Base-by-base conservation (phyloP, 169 alveolate species). In the Amoebophrya sp. region DNA sequence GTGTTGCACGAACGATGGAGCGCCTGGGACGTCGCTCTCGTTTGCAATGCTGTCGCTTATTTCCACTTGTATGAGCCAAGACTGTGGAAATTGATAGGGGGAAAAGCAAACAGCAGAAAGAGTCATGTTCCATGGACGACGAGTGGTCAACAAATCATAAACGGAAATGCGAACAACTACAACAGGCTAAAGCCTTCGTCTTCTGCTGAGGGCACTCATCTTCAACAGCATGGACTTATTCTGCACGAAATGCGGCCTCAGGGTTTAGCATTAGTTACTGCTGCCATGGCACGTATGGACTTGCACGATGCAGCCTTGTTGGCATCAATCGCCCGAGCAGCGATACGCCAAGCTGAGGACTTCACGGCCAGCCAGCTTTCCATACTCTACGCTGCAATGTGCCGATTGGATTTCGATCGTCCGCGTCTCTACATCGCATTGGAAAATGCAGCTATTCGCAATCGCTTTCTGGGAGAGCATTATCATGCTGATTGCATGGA, bases 21-120 rank as follows among this genome's bases (percentile, higher is more conserved):
- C 33, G 83, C 83, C 2, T 65, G 83, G 83, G 83, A 65, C 83
- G 38, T 65, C 36, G 83, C 83, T 10, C 83, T 65, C 39, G 83
- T 65, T 10, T 65, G 83, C 26, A 65, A 65, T 36, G 83, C 83
- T 36, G 83, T 36, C 36, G 83, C 83, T 29, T 36, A 65, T 18
- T 65, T 65, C 83, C 83, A 65, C 83, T 18, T 65, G 33, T 65
- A 65, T 36, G 83, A 65, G 83, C 83, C 83, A 36, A 29, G 83
- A 6, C 26, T 65, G 12, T 65, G 83, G 83, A 65, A 65, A 26
- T 26, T 65, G 36, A 6, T 65, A 6, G 3, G 2, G 36, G 83
- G 38, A 36, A 65, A 65, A 26, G n/a, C 18, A 36, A 6, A 26
- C 39, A 26, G 33, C 83, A n/a, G n/a, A n/a, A n/a, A n/a, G n/a